Conservation (phyloP, 2,329 filamentous ascomycete genomes). For the Fusarium tanahbumbuense region DNA sequence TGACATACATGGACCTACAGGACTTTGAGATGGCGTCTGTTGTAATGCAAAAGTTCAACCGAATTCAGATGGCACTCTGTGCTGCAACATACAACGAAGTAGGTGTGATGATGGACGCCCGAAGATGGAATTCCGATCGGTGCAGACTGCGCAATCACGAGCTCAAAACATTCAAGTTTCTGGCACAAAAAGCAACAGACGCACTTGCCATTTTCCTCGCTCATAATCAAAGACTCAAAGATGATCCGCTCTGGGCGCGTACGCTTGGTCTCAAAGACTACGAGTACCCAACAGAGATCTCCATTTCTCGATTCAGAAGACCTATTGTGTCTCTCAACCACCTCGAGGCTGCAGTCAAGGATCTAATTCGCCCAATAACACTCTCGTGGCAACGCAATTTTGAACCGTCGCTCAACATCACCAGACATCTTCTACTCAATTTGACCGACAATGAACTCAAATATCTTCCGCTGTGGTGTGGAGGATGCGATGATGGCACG, state of each 20-base stretch:
- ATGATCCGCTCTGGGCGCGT: slow-evolving; percentile 16
- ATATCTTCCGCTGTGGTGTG: slow-evolving; percentile 74
- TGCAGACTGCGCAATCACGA: slow-evolving; percentile 1
- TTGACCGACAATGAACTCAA: slow-evolving; percentile 68
- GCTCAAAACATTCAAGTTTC: background rate
- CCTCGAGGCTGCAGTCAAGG: slow-evolving; percentile 41
- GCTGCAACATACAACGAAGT: slow-evolving; percentile 53
- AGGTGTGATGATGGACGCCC: slow-evolving; percentile 22
- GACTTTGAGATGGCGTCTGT: slow-evolving; percentile 41
- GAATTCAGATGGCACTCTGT: slow-evolving; percentile 45
- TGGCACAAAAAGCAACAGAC: slow-evolving; percentile 10
- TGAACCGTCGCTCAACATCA: slow-evolving; percentile 52
- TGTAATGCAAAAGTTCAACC: slow-evolving; percentile 30
- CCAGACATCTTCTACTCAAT: slow-evolving; percentile 62
- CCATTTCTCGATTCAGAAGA: background rate
- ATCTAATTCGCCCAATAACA: slow-evolving; percentile 35
- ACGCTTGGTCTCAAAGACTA: background rate
- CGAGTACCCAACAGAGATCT: background rate
- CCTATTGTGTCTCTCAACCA: slow-evolving; percentile 39
- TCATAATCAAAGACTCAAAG: background rate
- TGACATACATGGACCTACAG: slow-evolving; percentile 51
- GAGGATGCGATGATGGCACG: slow-evolving; percentile 63
- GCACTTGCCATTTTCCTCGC: slow-evolving; percentile 27
- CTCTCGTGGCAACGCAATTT: slow-evolving; percentile 46
- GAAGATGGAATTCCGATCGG: slow-evolving; percentile 9